Evolutionary conservation across 2,329 filamentous ascomycete genomes (phyloP), one percentile per base, ranked within the genome.

Genomic region (Aspergillus novoparasiticus): DNA sequence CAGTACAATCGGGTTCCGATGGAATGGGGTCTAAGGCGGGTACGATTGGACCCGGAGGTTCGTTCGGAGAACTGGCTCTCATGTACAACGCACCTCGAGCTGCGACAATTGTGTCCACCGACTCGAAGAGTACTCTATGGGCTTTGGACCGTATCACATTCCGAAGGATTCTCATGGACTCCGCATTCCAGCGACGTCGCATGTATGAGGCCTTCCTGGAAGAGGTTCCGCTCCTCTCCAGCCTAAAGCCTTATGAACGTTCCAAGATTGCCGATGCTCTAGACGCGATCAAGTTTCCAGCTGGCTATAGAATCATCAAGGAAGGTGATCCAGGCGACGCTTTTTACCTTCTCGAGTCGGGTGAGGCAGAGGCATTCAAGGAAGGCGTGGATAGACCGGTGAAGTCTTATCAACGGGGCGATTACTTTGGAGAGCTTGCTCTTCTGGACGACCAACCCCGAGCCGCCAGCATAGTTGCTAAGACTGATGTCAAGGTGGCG

Each of bases 81-180:
- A 98, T 99, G 95, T 98, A 99, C 83, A 97, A 98, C 74, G 93
- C 95, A 26, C 95, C 95, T 30, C 92, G 95, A 74, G 95, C 95
- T 48, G 95, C 95, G 4, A 98, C 95, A 0, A 92, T 99, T 64
- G 87, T 96, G 65, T 96, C 92, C 34, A 89, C 90, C 14, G 92
- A 96, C 72, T 77, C 89, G 3, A 82, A 86, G 39, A 94, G 91
- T 73, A 94, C 90, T 4, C 85, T 99, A 11, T 99, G 95, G 95
- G 93, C 93, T 23, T 85, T 99, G 57, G 95, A 99, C 76, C 92
- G 95, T 59, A 86, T 97, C 66, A 99, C 95, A 11, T 99, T 99
- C 85, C 93, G 95, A 71, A 92, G 95, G 65, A 98, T 99, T 68
- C 85, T 99, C 66, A 97, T 99, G 94, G 94, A 98, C 81, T 96